These are phyloP conservation scores for Purpureocillium takamizusanense DNA, from an alignment of 2,329 filamentous ascomycete genomes.

Conservation along the genomic window DNA sequence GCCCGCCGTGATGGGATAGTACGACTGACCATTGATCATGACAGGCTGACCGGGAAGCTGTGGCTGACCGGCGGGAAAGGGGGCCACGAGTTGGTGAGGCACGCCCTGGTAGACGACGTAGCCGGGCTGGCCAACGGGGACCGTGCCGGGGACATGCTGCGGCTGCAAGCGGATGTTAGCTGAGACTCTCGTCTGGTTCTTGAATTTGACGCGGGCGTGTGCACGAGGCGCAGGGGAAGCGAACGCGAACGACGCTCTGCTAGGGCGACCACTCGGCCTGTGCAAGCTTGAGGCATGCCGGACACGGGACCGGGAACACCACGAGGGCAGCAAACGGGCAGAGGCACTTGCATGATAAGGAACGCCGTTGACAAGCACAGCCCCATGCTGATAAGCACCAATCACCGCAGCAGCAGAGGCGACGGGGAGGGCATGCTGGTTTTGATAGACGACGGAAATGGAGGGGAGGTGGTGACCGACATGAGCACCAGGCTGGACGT, in stretches of 20 bases:
- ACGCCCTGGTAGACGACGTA: slow-evolving; percentile 23
- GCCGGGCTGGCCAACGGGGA: slow-evolving; percentile 19
- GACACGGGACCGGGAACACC: neutral
- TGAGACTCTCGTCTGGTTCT: neutral
- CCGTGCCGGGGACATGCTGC: slow-evolving; percentile 18
- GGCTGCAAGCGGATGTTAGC: slow-evolving; percentile 12
- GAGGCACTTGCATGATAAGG: slow-evolving; percentile 31
- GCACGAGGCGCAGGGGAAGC: too few relatives aligned
- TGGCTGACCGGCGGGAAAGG: neutral
- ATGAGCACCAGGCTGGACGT: slow-evolving; percentile 17
- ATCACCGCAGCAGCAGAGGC: slow-evolving; percentile 13
- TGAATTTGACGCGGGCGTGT: too few relatives aligned
- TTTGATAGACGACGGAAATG: neutral
- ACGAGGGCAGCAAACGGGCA: neutral
- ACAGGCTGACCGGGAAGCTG: slow-evolving; percentile 18
- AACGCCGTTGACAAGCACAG: slow-evolving; percentile 20
- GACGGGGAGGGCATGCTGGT: slow-evolving; percentile 13
- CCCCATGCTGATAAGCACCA: slow-evolving; percentile 21
- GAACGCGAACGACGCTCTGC: too few relatives aligned
- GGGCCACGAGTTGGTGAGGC: slow-evolving; percentile 14
- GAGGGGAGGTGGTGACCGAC: slow-evolving; percentile 16
- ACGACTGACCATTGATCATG: slow-evolving; percentile 21
- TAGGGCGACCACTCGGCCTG: too few relatives aligned
- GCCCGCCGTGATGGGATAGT: slow-evolving; percentile 11
- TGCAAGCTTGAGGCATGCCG: neutral